phyloP scores from a whole-genome alignment of 176 grass and related monocot genomes.

The Oryza australiensis region DNA sequence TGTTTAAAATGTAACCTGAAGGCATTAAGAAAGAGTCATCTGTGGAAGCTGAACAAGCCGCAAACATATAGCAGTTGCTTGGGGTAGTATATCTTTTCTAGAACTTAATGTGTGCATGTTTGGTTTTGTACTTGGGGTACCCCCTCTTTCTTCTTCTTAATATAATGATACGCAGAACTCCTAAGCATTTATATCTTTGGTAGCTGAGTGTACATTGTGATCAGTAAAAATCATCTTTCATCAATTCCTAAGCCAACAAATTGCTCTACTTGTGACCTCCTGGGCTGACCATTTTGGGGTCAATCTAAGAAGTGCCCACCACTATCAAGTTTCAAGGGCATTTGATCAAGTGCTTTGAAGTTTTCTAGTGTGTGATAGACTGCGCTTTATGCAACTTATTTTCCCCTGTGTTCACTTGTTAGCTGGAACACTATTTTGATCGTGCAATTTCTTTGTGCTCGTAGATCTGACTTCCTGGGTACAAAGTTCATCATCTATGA shows the following conservation, averaged over 20 bases:
- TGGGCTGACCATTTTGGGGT: background rate
- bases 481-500: constrained; percentile 86
- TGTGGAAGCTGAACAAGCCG: constrained; percentile 10
- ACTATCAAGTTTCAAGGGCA: constrained; percentile 25
- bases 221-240: background rate
- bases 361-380: background rate
- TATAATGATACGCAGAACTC: too few species aligned
- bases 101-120: too few species aligned
- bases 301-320: background rate
- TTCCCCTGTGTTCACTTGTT: background rate
- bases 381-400: background rate
- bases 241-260: background rate
- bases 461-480: constrained; percentile 94
- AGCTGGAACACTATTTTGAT: background rate
- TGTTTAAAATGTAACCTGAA: background rate
- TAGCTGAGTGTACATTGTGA: background rate
- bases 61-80: background rate
- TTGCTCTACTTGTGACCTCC: background rate
- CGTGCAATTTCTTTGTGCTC: background rate
- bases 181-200: background rate
- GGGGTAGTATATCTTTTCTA: background rate
- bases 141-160: too few species aligned
- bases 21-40: background rate
- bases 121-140: too few species aligned
- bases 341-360: background rate